Base-by-base conservation (phyloP, 106 monocot species). In the Dendrobium nobile region DNA sequence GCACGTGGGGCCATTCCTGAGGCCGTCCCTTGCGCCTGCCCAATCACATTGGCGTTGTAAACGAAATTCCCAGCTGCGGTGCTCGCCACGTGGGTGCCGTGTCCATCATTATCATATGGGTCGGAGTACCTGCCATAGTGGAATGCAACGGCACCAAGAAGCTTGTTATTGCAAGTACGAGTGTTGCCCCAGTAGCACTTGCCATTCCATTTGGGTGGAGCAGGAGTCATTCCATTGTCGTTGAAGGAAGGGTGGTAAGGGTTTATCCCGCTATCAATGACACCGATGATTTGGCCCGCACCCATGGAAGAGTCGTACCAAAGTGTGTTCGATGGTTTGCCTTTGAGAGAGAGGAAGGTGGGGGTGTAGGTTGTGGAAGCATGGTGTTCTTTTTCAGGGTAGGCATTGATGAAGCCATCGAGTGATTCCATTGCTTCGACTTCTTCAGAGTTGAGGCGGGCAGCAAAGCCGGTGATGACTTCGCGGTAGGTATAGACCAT, bases 351-450 rank as follows among this genome's bases (percentile, higher is more conserved):
- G 0, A 93, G 70, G 81, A 91, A 93, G 27, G 70, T 17, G 1
- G 90, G 88, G 16, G 93, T 84, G 76, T 85, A 82, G 47, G 90
- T 93, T 26, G 93, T 93, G 43, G 56, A 77, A 4, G 84, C 75
- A 0, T 17, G 5, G 73, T 78, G 41, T 1, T 42, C 9, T 0
- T 11, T 58, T 42, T 82, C 85, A 1, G 82, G 85, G 43, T 90
- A 78, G 3, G 87, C 93, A 0, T n/a, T 18, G 27, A 93, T 41
- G 82, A 89, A 88, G 0, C 87, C 85, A 1, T 80, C 82, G 75
- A 33, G 83, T 0, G 4, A 44, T 58, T 47, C 54, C 51, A 91
- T 82, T 18, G 45, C 80, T 16, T 78, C 67, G 3, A 85, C 44
- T 73, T 90, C 88, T 13, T 72, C 40, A 67, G 48, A 27, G 0